Evolutionary conservation across 441 rosid genomes (phyloP).

Genomic region (Pelargonium myrrhifolium): DNA sequence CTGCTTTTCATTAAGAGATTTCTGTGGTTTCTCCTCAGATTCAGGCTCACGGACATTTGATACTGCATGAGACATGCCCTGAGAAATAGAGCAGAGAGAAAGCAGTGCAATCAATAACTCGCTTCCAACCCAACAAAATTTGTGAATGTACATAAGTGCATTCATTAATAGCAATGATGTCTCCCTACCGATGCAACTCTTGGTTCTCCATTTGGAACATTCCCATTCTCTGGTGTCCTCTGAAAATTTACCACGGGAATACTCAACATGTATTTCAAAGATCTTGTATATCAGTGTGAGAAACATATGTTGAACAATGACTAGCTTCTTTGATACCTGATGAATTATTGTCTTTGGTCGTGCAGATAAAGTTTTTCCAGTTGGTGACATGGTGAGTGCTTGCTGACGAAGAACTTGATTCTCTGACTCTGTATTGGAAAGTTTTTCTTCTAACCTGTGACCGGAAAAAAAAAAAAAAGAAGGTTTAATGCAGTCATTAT

Average conservation of each 20-base stretch:
- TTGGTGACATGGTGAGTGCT: constrained; percentile 90
- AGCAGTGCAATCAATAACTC: constrained; percentile 19
- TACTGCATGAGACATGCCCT: constrained; percentile 54
- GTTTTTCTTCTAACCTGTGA: constrained; percentile 90
- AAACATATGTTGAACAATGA: constrained; percentile 5
- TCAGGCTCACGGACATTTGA: constrained; percentile 65
- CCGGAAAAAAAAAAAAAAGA: constrained; percentile 16
- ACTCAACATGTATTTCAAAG: constrained; percentile 22
- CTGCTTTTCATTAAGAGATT: constrained; percentile 92
- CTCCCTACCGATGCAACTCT: constrained; percentile 55
- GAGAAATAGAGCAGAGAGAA: constrained; percentile 20
- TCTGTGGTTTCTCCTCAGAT: constrained; percentile 98
- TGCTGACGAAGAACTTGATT: constrained; percentile 99
- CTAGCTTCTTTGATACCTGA: constrained; percentile 45
- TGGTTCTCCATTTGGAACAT: constrained; percentile 61
- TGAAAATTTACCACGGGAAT: constrained; percentile 31
- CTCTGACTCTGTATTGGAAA: constrained; percentile 95
- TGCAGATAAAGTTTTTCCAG: constrained; percentile 66
- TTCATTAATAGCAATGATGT: constrained; percentile 6
- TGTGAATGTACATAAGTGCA: constrained; percentile 10
- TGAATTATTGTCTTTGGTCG: constrained; percentile 61
- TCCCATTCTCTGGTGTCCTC: constrained; percentile 92
- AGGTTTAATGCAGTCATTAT: background rate
- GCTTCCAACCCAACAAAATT: background rate
- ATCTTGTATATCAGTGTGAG: constrained; percentile 11